Evolutionary conservation across 2,329 filamentous ascomycete species (phyloP).

Genomic region (Exutisphaerella laricina): DNA sequence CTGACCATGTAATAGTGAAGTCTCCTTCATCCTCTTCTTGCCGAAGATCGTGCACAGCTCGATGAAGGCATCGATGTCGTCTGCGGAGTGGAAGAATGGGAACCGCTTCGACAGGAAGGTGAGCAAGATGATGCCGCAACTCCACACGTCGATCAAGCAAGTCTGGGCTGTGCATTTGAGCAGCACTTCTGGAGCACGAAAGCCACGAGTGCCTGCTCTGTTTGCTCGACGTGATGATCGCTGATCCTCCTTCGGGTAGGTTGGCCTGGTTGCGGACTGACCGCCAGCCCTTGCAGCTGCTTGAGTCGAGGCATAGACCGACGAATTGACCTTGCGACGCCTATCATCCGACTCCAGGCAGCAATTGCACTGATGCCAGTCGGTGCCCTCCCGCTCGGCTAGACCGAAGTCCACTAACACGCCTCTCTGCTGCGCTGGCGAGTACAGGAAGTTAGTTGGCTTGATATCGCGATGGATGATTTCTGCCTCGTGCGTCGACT

Average conservation of each 20-base stretch:
- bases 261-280: constrained; percentile 40
- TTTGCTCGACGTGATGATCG: constrained; percentile 86
- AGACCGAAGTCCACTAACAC: constrained; percentile 99
- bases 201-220: constrained; percentile 87
- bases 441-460: constrained; percentile 95
- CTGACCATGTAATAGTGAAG: constrained; percentile 78
- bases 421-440: constrained; percentile 70
- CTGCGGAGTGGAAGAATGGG: constrained; percentile 97
- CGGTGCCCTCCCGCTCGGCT: constrained; percentile 67
- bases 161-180: constrained; percentile 96
- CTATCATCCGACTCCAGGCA: constrained; percentile 59
- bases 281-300: constrained; percentile 21
- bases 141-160: constrained; percentile 93
- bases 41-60: constrained; percentile 97
- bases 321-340: constrained; percentile 52
- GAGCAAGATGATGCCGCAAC: constrained; percentile 91
- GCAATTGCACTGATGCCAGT: constrained; percentile 77
- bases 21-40: constrained; percentile 71
- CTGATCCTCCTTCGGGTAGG: constrained; percentile 85
- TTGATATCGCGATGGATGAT: constrained; percentile 67
- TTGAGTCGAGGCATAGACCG: constrained; percentile 52
- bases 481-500: constrained; percentile 71
- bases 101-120: constrained; percentile 89
- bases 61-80: constrained; percentile 95
- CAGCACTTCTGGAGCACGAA: constrained; percentile 91